Percentiles rank a stretch among this genome's conserved stretches.
Evolutionary conservation across 2,329 filamentous ascomycete species (phyloP).

Genomic region (Fusarium sarcochroum): DNA sequence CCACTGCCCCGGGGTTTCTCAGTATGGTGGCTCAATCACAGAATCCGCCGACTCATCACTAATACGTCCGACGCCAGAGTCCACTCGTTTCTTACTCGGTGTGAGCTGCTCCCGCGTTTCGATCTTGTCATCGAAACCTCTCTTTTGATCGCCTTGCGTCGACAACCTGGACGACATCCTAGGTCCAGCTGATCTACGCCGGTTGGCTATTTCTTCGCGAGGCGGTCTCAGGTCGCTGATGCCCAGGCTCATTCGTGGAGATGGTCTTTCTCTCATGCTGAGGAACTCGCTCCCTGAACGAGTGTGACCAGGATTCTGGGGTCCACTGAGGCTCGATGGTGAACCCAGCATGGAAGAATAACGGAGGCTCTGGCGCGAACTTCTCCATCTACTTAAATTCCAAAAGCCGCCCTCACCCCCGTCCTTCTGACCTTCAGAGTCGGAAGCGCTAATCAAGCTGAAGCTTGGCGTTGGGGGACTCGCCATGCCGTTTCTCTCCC

Average conservation of each 20-base stretch:
- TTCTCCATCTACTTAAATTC: conserved; percentile 69
- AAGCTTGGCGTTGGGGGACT: conserved; percentile 70
- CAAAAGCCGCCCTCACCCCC: conserved; percentile 66
- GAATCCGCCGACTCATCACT: conserved; percentile 48
- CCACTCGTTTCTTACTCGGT: conserved; percentile 51
- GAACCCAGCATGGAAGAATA: conserved; percentile 47
- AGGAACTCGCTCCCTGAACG: conserved; percentile 40
- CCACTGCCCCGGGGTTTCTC: neutral
- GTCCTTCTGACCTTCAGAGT: conserved; percentile 57
- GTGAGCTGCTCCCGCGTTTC: conserved; percentile 37
- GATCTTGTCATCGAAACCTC: conserved; percentile 36
- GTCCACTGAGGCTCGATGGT: conserved; percentile 36
- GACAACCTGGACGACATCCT: conserved; percentile 36
- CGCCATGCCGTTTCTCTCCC: conserved; percentile 46
- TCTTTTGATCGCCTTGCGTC: conserved; percentile 42
- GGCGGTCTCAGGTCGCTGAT: conserved; percentile 48
- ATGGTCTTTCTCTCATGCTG: conserved; percentile 53
- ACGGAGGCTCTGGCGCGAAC: conserved; percentile 55
- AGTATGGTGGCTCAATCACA: conserved; percentile 14
- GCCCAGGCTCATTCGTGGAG: conserved; percentile 52
- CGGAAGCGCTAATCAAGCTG: conserved; percentile 58
- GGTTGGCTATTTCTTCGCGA: conserved; percentile 45
- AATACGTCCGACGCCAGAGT: conserved; percentile 53
- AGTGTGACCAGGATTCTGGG: conserved; percentile 55
- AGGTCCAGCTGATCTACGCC: conserved; percentile 52